These are phyloP conservation scores for Entomortierella chlamydospora DNA, from an alignment of 192 early-diverging fungal species.

Conservation along the genomic window DNA sequence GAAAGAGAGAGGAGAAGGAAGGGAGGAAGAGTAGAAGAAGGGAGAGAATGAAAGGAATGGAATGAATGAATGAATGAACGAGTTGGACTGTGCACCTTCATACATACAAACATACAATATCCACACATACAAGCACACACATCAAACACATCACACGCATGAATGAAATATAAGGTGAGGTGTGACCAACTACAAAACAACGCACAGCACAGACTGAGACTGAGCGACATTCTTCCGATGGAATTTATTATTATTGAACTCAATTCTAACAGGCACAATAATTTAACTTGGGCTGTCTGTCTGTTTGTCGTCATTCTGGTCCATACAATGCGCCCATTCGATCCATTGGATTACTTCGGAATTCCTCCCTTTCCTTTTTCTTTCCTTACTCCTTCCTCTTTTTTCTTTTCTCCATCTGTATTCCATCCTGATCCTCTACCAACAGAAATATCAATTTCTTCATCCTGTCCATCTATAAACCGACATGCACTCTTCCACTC, in stretches of 20 bases:
- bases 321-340: not conserved
- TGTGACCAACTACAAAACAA: too few species aligned
- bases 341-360: not conserved
- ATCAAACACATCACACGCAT: too few species aligned
- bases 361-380: not conserved
- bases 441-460: not conserved
- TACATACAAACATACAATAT: too few species aligned
- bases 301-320: too few species aligned
- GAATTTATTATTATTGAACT: too few species aligned
- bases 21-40: not conserved
- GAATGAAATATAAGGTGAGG: too few species aligned
- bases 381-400: not conserved
- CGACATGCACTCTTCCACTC: not conserved
- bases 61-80: not conserved
- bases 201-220: too few species aligned
- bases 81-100: not conserved
- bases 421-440: too few species aligned
- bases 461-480: not conserved
- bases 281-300: too few species aligned
- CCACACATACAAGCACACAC: too few species aligned
- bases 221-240: too few species aligned
- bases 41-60: not conserved
- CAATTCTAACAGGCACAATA: too few species aligned
- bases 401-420: not conserved
- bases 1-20: not conserved